A percentile compares a stretch with the other conserved stretches of the same genome.
phyloP scores from a whole-genome alignment of 352 stramenopile genomes.

The Phytophthora macrochlamydospora region DNA sequence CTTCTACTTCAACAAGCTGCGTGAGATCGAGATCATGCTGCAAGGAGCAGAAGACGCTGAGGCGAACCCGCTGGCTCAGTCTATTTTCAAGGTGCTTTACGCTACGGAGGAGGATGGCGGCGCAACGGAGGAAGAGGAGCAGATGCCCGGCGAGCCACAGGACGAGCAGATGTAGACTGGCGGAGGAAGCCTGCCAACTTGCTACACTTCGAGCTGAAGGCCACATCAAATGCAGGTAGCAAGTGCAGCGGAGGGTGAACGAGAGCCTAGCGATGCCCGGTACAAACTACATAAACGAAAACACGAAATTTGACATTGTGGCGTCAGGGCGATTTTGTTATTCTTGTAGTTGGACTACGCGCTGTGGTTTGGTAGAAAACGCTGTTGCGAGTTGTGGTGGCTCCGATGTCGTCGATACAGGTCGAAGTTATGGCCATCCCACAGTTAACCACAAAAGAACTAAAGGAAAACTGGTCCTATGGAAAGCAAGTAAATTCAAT shows the following conservation, averaged over 20 bases:
- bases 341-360: too few species aligned
- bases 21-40: constrained; percentile 97
- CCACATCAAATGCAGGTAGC: constrained; percentile 5
- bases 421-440: too few species aligned
- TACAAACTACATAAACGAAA: constrained; percentile 33
- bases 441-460: too few species aligned
- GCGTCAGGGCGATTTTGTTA: not conserved
- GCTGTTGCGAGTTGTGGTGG: too few species aligned
- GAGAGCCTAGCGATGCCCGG: constrained; percentile 9
- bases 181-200: not conserved
- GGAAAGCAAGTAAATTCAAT: not conserved
- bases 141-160: constrained; percentile 47
- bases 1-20: constrained; percentile 99
- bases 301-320: constrained; percentile 26
- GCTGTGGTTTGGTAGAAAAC: too few species aligned
- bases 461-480: not conserved
- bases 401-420: too few species aligned
- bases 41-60: constrained; percentile 70
- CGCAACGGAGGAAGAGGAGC: constrained; percentile 48
- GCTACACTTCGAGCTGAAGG: constrained; percentile 8
- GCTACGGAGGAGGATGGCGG: constrained; percentile 62
- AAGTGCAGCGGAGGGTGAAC: not conserved
- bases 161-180: constrained; percentile 57
- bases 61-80: constrained; percentile 59
- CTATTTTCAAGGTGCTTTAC: constrained; percentile 89